Evolutionary conservation across 78 protist species (phyloP), one percentile per base, ranked within the genome.

Genomic region (Chrysochromulina tobinii): DNA sequence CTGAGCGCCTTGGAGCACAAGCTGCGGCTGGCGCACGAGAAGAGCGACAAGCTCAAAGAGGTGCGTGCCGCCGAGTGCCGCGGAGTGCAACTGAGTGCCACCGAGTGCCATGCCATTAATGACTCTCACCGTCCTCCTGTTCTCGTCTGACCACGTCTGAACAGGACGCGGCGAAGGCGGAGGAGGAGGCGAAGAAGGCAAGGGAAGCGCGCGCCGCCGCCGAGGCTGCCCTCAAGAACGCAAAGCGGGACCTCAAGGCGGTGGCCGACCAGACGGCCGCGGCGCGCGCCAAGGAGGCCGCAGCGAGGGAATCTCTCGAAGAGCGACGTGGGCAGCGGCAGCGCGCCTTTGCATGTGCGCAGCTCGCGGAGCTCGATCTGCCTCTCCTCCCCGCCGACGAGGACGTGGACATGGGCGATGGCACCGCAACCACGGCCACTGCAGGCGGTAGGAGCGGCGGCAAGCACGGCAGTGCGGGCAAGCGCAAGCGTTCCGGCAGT

Each of bases 31-130:
- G 2, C 25, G 27, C 25, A 83, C 27, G 50, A 4, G n/a, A 12
- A 1, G 55, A 4, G 8, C 55, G 66, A 4, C 21, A 0, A 20
- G 8, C 53, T 83, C n/a, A 21, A 27, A 1, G n/a, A n/a, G n/a
- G n/a, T n/a, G n/a, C 23, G 21, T 20, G 23, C n/a, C n/a, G n/a
- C n/a, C n/a, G n/a, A n/a, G n/a, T n/a, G n/a, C n/a, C n/a, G n/a
- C n/a, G n/a, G n/a, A n/a, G n/a, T n/a, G n/a, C n/a, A n/a, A n/a
- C n/a, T n/a, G n/a, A n/a, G n/a, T n/a, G n/a, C n/a, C n/a, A 66
- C 54, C 3, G 1, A 81, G 27, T 25, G 91, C 91, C 54, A 61
- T 72, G 3, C 94, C 89, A 3, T 12, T 93, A 8, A 64, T 57
- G 54, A 9, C 53, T 8, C 85, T 83, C 54, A n/a, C n/a, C n/a